A percentile compares a stretch with the other conserved stretches of the same genome.
These are phyloP conservation scores for Turnera subulata DNA, from an alignment of 345 rosid genomes.

Conservation along the genomic window DNA sequence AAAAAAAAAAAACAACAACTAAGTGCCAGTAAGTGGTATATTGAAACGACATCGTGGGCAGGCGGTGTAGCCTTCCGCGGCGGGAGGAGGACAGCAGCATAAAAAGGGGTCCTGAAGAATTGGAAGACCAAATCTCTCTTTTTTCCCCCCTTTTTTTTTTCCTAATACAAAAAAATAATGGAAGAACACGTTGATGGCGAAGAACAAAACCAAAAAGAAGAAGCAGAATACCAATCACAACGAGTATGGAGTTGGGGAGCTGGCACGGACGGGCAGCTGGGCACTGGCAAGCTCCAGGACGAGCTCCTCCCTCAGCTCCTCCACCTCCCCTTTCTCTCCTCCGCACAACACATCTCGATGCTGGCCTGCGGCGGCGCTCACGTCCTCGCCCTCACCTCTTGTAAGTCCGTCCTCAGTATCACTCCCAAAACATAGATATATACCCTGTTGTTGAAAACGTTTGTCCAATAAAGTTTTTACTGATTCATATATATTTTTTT, in stretches of 20 bases:
- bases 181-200: neutral
- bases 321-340: conserved; percentile 35
- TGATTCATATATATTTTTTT: neutral
- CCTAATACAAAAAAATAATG: too few relatives aligned
- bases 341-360: conserved; percentile 48
- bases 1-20: too few relatives aligned
- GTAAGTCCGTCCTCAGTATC: conserved; percentile 21
- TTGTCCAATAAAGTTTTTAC: neutral
- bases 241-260: conserved; percentile 96
- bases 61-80: too few relatives aligned
- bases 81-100: too few relatives aligned
- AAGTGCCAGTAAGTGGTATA: too few relatives aligned
- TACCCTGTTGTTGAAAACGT: too few relatives aligned
- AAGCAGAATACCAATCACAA: conserved; percentile 13
- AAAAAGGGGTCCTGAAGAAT: too few relatives aligned
- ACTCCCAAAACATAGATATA: too few relatives aligned
- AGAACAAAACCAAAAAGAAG: neutral
- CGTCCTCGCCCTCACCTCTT: conserved; percentile 62
- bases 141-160: too few relatives aligned
- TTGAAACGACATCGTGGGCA: too few relatives aligned
- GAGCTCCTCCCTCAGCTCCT: conserved; percentile 76
- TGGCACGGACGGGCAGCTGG: conserved; percentile 88
- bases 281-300: conserved; percentile 63
- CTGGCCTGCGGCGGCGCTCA: conserved; percentile 96
- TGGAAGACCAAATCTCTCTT: too few relatives aligned